phyloP scores from a whole-genome alignment of 441 rosid species.

The Populus hybrid region DNA sequence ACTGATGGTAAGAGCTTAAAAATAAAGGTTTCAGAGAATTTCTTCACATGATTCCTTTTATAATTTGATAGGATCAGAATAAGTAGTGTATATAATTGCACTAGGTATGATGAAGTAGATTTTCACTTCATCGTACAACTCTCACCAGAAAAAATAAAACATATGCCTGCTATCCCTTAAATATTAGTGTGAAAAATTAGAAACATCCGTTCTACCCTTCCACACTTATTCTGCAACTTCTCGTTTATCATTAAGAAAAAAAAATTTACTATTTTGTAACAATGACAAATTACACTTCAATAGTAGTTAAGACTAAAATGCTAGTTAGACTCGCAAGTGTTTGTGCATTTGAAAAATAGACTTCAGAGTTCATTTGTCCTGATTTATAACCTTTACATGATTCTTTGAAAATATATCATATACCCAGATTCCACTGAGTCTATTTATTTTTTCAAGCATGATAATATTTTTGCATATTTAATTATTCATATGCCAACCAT shows the following conservation, averaged over 20 bases:
- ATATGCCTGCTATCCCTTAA: neutral
- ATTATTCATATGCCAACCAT: neutral
- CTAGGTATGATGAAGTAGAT: neutral
- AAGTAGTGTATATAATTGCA: neutral
- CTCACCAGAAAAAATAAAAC: neutral
- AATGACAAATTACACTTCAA: neutral
- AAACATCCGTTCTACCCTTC: neutral
- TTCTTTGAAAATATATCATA: neutral
- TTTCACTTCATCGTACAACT: neutral
- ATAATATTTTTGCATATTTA: neutral
- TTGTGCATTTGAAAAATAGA: neutral
- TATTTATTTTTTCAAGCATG: neutral
- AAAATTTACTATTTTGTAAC: neutral
- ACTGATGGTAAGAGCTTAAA: neutral
- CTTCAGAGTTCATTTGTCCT: neutral
- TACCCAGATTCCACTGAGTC: neutral
- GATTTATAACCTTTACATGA: neutral
- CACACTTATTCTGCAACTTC: neutral
- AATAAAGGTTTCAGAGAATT: neutral
- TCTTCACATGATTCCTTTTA: neutral
- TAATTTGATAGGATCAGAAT: neutral
- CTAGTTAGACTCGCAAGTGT: neutral
- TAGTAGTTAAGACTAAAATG: neutral
- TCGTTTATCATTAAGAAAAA: neutral
- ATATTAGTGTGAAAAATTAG: too few species aligned